Evolutionary conservation across 1,284 basidiomycete species (phyloP), one percentile per base, ranked within the genome.

Genomic region (Tilletia horrida): DNA sequence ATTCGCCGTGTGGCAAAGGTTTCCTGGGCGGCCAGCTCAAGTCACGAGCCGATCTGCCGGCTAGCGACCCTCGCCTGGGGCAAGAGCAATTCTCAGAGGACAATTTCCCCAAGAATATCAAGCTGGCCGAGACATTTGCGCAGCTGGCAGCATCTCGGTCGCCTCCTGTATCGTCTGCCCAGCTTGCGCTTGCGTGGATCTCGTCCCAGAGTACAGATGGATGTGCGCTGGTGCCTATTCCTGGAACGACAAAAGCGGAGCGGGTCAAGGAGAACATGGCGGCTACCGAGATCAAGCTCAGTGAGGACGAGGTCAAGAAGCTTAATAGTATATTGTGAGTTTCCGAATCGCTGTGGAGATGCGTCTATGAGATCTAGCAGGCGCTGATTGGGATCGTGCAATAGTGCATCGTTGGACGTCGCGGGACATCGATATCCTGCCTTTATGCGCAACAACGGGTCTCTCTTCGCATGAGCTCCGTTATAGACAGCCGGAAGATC

Each of bases 181-280:
- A 89, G 77, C 82, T 88, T 18, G 80, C 84, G 0, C 83, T 90
- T 13, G 87, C 88, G 0, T 90, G 88, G 88, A 71, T 88, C 40
- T 74, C 83, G 0, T 44, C 44, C 7, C 18, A 52, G 27, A 23
- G 45, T n/a, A 23, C 18, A 18, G 45, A 81, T 87, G 23, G 85
- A 84, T 16, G 86, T 86, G 18, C 85, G 86, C 72, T 83, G 29
- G 67, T 83, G 0, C 82, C 86, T 0, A 87, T 88, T 69, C 87
- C 87, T 1, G 87, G 87, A 0, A 81, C 83, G 1, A 77, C 77
- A 16, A 76, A 81, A 44, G 68, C 83, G 47, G 64, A 66, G 3
- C 71, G 82, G 25, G 81, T 80, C 23, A 69, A 73, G 55, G 81
- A 83, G 67, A 76, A 74, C 4, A 29, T 59, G 23, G 55, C 13